Percentiles rank a stretch among this genome's conserved stretches.
Evolutionary conservation across 163 green algal genomes (phyloP).

Genomic region (Chlamydomonas reinhardtii): DNA sequence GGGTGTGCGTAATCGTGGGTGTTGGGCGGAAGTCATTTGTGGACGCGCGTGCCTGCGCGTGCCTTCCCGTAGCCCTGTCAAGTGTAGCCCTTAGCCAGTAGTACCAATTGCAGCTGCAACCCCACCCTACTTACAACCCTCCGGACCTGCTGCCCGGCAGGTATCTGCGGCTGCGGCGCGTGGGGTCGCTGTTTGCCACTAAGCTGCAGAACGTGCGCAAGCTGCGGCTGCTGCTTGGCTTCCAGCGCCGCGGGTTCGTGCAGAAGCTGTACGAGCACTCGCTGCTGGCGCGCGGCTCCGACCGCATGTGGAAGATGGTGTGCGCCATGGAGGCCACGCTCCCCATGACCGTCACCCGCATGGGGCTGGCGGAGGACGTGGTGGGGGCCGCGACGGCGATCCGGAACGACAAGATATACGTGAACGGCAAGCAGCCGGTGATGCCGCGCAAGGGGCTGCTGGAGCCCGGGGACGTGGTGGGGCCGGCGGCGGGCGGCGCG

Average conservation of each 20-base stretch:
- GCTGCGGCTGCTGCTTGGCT: conserved; percentile 59
- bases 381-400: conserved; percentile 17
- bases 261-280: conserved; percentile 55
- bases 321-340: conserved; percentile 57
- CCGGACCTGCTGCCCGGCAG: background rate
- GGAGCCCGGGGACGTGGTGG: conserved; percentile 55
- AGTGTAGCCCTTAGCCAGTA: no score
- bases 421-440: conserved; percentile 44
- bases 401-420: conserved; percentile 2
- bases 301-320: conserved; percentile 61
- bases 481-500: conserved; percentile 1
- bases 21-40: no score
- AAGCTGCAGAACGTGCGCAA: conserved; percentile 62
- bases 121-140: no score
- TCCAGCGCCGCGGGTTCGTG: conserved; percentile 40
- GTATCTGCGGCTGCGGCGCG: conserved; percentile 54
- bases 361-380: conserved; percentile 52
- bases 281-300: conserved; percentile 12
- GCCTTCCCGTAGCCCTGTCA: no score
- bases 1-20: no score
- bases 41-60: no score
- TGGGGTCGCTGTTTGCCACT: conserved; percentile 43
- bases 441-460: conserved; percentile 29
- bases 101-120: no score
- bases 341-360: conserved; percentile 32